phyloP scores from a whole-genome alignment of 2,329 filamentous ascomycete genomes.

The Parastagonospora nodorum region DNA sequence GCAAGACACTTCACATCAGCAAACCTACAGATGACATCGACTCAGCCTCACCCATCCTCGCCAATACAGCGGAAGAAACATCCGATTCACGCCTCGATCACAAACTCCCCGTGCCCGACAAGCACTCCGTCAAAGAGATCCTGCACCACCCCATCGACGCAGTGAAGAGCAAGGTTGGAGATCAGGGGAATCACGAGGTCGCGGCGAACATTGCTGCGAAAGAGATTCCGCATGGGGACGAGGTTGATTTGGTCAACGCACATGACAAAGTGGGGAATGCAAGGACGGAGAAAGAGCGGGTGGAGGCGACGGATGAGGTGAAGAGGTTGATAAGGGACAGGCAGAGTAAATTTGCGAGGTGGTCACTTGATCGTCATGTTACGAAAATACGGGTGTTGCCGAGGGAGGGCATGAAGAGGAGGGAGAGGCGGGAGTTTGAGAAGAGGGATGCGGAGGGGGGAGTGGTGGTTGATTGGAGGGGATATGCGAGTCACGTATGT shows the following conservation, averaged over 20 bases:
- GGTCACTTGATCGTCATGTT: constrained; percentile 45
- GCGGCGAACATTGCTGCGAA: constrained; percentile 50
- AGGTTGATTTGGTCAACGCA: constrained; percentile 45
- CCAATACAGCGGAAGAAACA: constrained; percentile 8
- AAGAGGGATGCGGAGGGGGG: constrained; percentile 20
- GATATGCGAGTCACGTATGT: constrained; percentile 32
- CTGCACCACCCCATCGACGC: constrained; percentile 32
- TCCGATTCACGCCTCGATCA: constrained; percentile 26
- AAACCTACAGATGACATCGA: constrained; percentile 19
- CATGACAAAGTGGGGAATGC: constrained; percentile 26
- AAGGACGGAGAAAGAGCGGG: constrained; percentile 14
- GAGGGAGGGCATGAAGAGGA: constrained; percentile 18
- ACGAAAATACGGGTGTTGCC: constrained; percentile 40
- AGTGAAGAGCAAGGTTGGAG: constrained; percentile 25
- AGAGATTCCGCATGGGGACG: constrained; percentile 44
- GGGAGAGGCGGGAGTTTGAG: constrained; percentile 27
- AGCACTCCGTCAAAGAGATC: constrained; percentile 29
- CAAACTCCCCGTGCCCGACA: constrained; percentile 21
- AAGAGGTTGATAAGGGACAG: constrained; percentile 30
- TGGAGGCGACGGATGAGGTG: constrained; percentile 21
- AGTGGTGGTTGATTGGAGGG: constrained; percentile 35
- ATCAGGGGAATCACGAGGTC: constrained; percentile 28
- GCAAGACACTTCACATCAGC: constrained; percentile 28
- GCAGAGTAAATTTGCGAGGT: constrained; percentile 41
- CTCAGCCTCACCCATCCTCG: constrained; percentile 18